phyloP scores from a whole-genome alignment of 805 yeast species.

The Yarrowia porcina region DNA sequence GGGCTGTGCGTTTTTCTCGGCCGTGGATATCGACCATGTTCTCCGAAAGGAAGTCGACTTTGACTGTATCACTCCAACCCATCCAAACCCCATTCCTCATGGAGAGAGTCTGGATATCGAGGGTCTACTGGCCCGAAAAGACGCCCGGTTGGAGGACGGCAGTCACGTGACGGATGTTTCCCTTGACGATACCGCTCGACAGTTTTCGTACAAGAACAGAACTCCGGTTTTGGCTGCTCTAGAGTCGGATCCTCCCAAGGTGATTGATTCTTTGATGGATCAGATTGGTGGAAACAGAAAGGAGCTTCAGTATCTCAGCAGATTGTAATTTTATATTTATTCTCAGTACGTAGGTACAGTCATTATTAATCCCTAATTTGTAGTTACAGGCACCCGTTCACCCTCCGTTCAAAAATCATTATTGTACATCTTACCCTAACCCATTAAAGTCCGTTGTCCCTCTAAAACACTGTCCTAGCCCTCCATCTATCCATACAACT shows the following conservation, averaged over 20 bases:
- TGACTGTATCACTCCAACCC: conserved; percentile 89
- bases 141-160: conserved; percentile 8
- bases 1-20: conserved; percentile 91
- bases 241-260: neutral
- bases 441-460: too few relatives aligned
- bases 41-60: conserved; percentile 89
- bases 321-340: conserved; percentile 7
- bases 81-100: conserved; percentile 62
- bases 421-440: too few relatives aligned
- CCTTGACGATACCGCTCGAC: neutral
- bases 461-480: too few relatives aligned
- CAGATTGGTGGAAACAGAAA: conserved; percentile 22
- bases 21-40: conserved; percentile 85
- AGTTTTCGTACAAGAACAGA: neutral
- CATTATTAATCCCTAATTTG: too few relatives aligned
- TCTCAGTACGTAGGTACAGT: too few relatives aligned
- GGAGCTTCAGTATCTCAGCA: neutral
- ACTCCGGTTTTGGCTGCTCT: conserved; percentile 10
- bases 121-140: conserved; percentile 1
- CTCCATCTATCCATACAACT: conserved; percentile 2
- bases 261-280: neutral
- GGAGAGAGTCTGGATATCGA: conserved; percentile 74
- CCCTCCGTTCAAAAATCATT: neutral
- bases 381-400: too few relatives aligned
- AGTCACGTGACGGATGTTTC: neutral